These are phyloP conservation scores for Coemansia sp. DNA, from an alignment of 192 early-diverging fungal genomes.

Conservation along the genomic window DNA sequence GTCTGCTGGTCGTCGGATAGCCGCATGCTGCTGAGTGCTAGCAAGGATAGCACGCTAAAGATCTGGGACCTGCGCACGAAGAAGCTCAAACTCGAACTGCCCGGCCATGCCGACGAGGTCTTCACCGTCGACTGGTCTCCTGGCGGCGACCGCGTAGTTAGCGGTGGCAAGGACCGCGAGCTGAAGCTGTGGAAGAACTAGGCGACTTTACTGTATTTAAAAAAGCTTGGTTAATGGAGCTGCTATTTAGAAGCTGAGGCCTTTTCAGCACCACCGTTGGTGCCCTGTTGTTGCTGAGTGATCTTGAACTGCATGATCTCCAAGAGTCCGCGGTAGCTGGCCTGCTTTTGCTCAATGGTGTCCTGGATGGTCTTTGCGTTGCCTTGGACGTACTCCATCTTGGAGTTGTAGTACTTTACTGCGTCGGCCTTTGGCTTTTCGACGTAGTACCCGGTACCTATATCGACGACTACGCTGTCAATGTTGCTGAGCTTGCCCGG, in stretches of 20 bases:
- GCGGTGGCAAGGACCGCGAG: constrained; percentile 89
- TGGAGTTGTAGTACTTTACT: constrained; percentile 74
- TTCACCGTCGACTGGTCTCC: constrained; percentile 96
- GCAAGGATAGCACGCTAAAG: constrained; percentile 91
- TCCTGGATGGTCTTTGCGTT: constrained; percentile 81
- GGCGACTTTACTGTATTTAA: not conserved
- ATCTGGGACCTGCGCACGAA: constrained; percentile 89
- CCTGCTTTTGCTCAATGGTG: constrained; percentile 75
- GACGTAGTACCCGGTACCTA: constrained; percentile 95
- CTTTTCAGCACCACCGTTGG: constrained; percentile 14
- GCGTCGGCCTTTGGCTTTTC: constrained; percentile 88
- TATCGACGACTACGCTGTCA: constrained; percentile 88
- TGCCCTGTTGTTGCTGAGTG: constrained; percentile 35
- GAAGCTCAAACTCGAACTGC: constrained; percentile 90
- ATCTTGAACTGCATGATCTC: constrained; percentile 53
- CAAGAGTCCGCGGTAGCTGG: constrained; percentile 56
- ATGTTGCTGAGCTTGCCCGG: constrained; percentile 80
- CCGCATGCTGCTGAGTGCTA: constrained; percentile 84
- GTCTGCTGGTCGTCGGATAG: constrained; percentile 93
- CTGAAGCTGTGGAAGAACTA: constrained; percentile 79
- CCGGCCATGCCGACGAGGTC: constrained; percentile 95
- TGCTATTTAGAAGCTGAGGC: not conserved
- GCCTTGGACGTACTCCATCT: constrained; percentile 77
- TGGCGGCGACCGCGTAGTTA: constrained; percentile 83
- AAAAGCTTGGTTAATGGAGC: not conserved